These are phyloP conservation scores for Betula pendula DNA, from an alignment of 306 rosid genomes.

Conservation along the genomic window DNA sequence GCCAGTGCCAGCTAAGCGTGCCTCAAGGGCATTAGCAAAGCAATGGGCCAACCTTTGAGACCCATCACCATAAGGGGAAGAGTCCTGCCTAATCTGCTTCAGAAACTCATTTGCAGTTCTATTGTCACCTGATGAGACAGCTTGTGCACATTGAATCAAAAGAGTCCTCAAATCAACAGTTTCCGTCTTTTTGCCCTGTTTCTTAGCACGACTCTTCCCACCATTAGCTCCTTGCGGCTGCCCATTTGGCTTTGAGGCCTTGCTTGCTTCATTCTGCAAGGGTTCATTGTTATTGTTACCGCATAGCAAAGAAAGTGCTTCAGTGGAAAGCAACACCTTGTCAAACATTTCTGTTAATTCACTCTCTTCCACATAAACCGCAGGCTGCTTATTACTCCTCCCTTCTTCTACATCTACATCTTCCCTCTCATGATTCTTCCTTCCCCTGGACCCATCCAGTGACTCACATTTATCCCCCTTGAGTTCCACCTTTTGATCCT, in stretches of 20 bases:
- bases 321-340: constrained; percentile 35
- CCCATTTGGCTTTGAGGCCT: background rate
- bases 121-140: constrained; percentile 58
- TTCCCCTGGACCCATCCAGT: constrained; percentile 6
- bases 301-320: constrained; percentile 2
- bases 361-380: constrained; percentile 34
- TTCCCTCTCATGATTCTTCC: constrained; percentile 44
- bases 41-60: constrained; percentile 67
- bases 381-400: constrained; percentile 47
- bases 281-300: background rate
- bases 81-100: constrained; percentile 60
- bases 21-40: constrained; percentile 65
- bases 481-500: background rate
- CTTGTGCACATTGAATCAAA: constrained; percentile 70
- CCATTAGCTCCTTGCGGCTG: constrained; percentile 1
- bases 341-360: constrained; percentile 41
- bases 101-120: constrained; percentile 57
- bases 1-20: constrained; percentile 49
- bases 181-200: constrained; percentile 19
- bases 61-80: constrained; percentile 68
- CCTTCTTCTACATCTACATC: constrained; percentile 36
- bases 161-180: constrained; percentile 59
- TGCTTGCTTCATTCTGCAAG: constrained; percentile 16
- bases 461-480: background rate
- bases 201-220: constrained; percentile 39